These are phyloP conservation scores for Poterioochromonas sp. DNA, from an alignment of 352 stramenopile species.

Conservation along the genomic window DNA sequence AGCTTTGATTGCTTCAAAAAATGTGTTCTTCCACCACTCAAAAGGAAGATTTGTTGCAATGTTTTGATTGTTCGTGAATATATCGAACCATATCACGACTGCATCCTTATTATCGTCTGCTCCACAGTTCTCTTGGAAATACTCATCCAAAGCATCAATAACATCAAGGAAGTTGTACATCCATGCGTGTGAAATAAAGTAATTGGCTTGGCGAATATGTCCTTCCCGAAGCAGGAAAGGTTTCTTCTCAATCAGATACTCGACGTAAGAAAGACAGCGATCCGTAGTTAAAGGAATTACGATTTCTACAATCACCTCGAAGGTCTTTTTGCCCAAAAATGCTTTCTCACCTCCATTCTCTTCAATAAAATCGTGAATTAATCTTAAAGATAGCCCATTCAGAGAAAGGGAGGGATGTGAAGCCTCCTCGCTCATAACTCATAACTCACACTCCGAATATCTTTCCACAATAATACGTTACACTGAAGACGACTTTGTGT, in stretches of 20 bases:
- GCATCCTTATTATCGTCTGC: slow-evolving; percentile 20
- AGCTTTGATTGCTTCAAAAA: not conserved
- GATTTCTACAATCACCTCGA: slow-evolving; percentile 13
- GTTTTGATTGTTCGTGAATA: slow-evolving; percentile 28
- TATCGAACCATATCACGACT: slow-evolving; percentile 27
- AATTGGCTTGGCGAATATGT: slow-evolving; percentile 13
- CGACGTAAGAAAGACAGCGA: slow-evolving; percentile 10
- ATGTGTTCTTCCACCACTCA: slow-evolving; percentile 17
- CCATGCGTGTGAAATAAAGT: slow-evolving; percentile 32
- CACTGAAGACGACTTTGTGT: slow-evolving; percentile 11
- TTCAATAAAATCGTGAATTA: slow-evolving; percentile 18
- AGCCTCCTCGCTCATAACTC: slow-evolving; percentile 8
- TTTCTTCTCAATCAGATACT: slow-evolving; percentile 15
- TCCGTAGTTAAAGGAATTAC: slow-evolving; percentile 14
- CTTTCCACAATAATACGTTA: slow-evolving; percentile 15
- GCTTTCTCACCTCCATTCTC: slow-evolving; percentile 10
- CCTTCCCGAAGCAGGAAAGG: slow-evolving; percentile 7
- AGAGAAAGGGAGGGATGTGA: slow-evolving; percentile 10
- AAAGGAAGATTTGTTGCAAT: slow-evolving; percentile 3
- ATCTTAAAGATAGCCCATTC: slow-evolving; percentile 14
- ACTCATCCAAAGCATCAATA: not conserved
- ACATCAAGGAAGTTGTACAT: slow-evolving; percentile 29
- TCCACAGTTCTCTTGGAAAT: slow-evolving; percentile 22
- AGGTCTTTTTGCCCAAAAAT: slow-evolving; percentile 14
- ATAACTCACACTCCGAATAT: slow-evolving; percentile 14